phyloP scores from a whole-genome alignment of 2,329 filamentous ascomycete genomes.

The Pseudocercospora musae region DNA sequence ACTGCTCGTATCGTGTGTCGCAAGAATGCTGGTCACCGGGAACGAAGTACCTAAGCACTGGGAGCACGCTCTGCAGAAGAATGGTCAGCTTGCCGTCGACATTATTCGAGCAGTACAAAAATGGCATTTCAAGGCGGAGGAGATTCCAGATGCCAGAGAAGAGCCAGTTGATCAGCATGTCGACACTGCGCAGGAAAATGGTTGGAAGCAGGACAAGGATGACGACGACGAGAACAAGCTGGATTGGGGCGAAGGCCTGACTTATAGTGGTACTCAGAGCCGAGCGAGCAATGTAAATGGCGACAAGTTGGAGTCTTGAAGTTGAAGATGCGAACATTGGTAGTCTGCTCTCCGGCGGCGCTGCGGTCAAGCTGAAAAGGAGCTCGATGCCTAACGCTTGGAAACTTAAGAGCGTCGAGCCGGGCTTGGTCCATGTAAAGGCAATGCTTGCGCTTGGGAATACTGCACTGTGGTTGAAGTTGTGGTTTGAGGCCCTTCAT shows the following conservation, averaged over 20 bases:
- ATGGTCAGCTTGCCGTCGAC: conserved; percentile 55
- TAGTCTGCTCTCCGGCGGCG: background rate
- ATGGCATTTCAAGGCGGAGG: conserved; percentile 50
- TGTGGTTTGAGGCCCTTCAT: background rate
- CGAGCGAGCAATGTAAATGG: conserved; percentile 10
- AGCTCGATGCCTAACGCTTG: background rate
- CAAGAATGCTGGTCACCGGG: conserved; percentile 49
- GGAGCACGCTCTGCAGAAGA: conserved; percentile 54
- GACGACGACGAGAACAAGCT: conserved; percentile 23
- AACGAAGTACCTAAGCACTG: conserved; percentile 52
- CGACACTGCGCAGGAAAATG: conserved; percentile 35
- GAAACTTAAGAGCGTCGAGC: background rate
- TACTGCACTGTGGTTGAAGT: background rate
- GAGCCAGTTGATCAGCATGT: conserved; percentile 41
- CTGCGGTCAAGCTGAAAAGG: too few relatives aligned
- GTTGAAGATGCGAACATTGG: background rate
- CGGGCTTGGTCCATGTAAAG: background rate
- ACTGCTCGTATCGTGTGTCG: conserved; percentile 46
- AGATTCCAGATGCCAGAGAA: conserved; percentile 49
- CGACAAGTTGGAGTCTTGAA: background rate
- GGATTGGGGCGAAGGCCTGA: conserved; percentile 24
- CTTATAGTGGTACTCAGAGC: conserved; percentile 17
- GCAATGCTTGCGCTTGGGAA: background rate
- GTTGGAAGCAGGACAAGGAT: conserved; percentile 32
- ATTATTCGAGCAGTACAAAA: conserved; percentile 54